phyloP scores from a whole-genome alignment of 1,284 basidiomycete genomes.

The Farysia itapuensis region DNA sequence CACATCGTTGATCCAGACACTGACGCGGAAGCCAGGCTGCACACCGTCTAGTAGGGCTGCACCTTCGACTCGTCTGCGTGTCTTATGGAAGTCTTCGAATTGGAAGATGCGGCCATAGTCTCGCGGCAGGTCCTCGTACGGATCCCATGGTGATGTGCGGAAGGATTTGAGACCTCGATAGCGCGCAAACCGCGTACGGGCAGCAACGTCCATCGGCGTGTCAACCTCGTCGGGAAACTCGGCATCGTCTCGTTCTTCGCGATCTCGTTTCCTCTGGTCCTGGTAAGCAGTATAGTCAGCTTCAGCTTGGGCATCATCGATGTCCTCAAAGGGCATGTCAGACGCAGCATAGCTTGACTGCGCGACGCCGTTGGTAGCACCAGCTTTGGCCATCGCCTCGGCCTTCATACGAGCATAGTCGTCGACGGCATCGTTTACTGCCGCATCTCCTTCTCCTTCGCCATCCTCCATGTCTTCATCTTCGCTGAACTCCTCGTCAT shows the following conservation, averaged over 20 bases:
- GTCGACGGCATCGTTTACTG: conserved; percentile 69
- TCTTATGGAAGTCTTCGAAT: conserved; percentile 90
- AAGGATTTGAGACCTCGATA: conserved; percentile 90
- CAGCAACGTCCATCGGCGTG: conserved; percentile 84
- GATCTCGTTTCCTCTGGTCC: conserved; percentile 79
- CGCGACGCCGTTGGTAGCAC: conserved; percentile 14
- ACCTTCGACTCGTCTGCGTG: conserved; percentile 71
- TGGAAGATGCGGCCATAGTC: conserved; percentile 96
- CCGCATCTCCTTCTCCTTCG: conserved; percentile 77
- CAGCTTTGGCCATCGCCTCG: conserved; percentile 61
- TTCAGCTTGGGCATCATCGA: conserved; percentile 68
- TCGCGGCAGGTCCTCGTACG: conserved; percentile 89
- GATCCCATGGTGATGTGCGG: conserved; percentile 94
- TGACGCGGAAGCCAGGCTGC: conserved; percentile 36
- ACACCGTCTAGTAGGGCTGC: conserved; percentile 48
- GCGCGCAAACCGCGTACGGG: conserved; percentile 83
- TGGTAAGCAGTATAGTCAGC: conserved; percentile 67
- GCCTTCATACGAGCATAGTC: conserved; percentile 87
- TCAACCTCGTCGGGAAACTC: conserved; percentile 97
- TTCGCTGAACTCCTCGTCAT: conserved; percentile 80
- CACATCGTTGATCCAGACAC: conserved; percentile 42
- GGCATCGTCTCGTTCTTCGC: conserved; percentile 72
- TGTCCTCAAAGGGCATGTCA: conserved; percentile 38
- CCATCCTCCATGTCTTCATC: conserved; percentile 65
- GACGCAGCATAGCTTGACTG: conserved; percentile 9